Evolutionary conservation across 2,329 filamentous ascomycete genomes (phyloP).

Genomic region (Fusarium setosum): DNA sequence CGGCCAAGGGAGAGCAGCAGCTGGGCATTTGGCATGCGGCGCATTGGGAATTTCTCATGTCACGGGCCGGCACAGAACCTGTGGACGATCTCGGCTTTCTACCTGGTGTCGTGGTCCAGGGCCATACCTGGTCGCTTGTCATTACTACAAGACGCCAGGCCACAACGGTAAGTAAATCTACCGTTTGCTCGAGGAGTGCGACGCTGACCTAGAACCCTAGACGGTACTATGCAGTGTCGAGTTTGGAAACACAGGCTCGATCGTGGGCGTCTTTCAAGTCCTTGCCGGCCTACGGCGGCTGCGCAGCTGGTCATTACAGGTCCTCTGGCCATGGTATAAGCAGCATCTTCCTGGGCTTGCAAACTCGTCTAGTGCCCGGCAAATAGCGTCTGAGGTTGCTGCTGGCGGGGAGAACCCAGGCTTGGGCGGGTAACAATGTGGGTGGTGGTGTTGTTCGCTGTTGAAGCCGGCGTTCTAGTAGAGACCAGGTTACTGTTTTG

Average conservation of each 20-base stretch:
- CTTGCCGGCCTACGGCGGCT: conserved; percentile 4
- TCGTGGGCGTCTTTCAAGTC: conserved; percentile 4
- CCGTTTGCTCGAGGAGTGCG: neutral
- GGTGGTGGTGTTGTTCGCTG: too few species aligned
- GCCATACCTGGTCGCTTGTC: conserved; percentile 13
- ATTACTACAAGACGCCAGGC: conserved; percentile 4
- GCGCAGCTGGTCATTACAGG: neutral
- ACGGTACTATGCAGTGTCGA: conserved; percentile 3
- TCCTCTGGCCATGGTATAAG: conserved; percentile 2
- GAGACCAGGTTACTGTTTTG: too few species aligned
- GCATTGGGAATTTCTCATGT: conserved; percentile 7
- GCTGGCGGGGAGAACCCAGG: too few species aligned
- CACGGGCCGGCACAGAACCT: neutral
- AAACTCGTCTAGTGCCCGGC: neutral
- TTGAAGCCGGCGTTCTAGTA: too few species aligned
- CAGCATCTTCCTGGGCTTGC: neutral
- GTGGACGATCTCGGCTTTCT: neutral
- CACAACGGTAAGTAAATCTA: neutral
- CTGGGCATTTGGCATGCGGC: conserved; percentile 7
- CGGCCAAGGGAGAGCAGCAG: conserved; percentile 6
- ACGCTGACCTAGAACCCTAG: neutral
- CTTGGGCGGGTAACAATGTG: too few species aligned
- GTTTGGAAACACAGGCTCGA: conserved; percentile 3
- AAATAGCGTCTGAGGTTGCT: too few species aligned
- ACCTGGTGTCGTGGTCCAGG: conserved; percentile 6